Base-by-base conservation (phyloP, 2,329 filamentous ascomycete species). In the Paraphaeosphaeria sporulosa region DNA sequence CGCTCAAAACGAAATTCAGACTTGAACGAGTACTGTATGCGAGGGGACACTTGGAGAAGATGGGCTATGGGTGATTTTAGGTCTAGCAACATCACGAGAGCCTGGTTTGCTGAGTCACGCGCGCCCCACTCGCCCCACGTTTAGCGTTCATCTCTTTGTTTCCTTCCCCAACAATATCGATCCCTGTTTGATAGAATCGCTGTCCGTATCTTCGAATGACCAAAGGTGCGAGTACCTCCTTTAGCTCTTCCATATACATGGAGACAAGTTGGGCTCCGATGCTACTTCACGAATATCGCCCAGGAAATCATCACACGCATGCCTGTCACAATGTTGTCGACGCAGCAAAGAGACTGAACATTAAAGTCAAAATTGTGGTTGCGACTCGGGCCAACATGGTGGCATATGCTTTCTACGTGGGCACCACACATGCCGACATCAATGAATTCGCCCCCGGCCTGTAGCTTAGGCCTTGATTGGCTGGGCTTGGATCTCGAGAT, bases 391-490 rank as follows among this genome's bases (percentile, higher is more conserved):
- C 15, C 46, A 23, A 40, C 5, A 15, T 32, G 51, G 38, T 32
- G 27, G 27, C 42, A 30, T 30, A 55, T 25, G 25, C 36, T 47
- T 19, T 19, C n/a, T 15, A 38, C 17, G 47, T 43, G 52, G 47
- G 34, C 15, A 50, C 19, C 19, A 8, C 23, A 50, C 30, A 19
- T 55, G 52, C 52, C 52, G 52, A 30, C 42, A 10, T 44, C 40
- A 23, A 44, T 44, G 8, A 23, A 55, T 27, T 23, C 52, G 27
- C 13, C 52, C 52, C 52, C 19, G 25, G 42, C 52, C 36, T 42
- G n/a, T 25, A 46, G 27, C 30, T 17, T 10, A 25, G 2, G 17
- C 13, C 25, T 21, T 32, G 25, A 55, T 55, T 55, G 52, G 52
- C 19, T 30, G 8, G 19, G n/a, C 19, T 10, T n/a, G 36, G 8